Evolutionary conservation across 805 yeast species (phyloP), one percentile per base, ranked within the genome.

Genomic region (Spathaspora girioi): DNA sequence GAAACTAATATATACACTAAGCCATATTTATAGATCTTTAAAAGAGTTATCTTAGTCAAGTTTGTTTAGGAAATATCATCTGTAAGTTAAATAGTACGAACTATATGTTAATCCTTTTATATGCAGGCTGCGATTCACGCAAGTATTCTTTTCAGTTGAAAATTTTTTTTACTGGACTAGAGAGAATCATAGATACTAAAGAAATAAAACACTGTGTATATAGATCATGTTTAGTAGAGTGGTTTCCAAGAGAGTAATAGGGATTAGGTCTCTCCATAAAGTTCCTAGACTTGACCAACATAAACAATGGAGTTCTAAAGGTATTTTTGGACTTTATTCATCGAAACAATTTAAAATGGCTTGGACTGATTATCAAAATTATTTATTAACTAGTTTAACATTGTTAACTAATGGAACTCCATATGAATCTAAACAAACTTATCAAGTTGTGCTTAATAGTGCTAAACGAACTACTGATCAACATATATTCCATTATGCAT

Each of bases 351-450:
- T 84, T 70, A 71, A 84, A 52, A 69, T 78, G 3, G 87, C 91
- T 2, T 93, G 97, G 97, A 71, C 71, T 3, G 87, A 91, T 50
- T 85, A 89, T 67, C 99, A 93, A 70, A 75, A 73, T 49, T 82
- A 72, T 54, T 68, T 83, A 50, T 78, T 87, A 51, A 76, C 83
- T 58, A 81, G 82, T 50, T 70, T 88, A 57, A 77, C 86, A 18
- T 69, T 80, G 57, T 71, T 81, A 47, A 87, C 96, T 1, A 80
- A 79, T 46, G 97, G 96, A 14, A 88, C 96, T 1, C 86, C 83
- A 50, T 79, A 84, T 65, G 97, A 90, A 67, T 79, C 87, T 7
- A 82, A 87, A 64, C 71, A 79, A 17, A 93, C 97, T 2, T 82
- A 86, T 65, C 87, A 87, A 54, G 81, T 89, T 50, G 65, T 84